Conservation (phyloP, 192 early-diverging fungal species). For the Backusella parvicylindrica region DNA sequence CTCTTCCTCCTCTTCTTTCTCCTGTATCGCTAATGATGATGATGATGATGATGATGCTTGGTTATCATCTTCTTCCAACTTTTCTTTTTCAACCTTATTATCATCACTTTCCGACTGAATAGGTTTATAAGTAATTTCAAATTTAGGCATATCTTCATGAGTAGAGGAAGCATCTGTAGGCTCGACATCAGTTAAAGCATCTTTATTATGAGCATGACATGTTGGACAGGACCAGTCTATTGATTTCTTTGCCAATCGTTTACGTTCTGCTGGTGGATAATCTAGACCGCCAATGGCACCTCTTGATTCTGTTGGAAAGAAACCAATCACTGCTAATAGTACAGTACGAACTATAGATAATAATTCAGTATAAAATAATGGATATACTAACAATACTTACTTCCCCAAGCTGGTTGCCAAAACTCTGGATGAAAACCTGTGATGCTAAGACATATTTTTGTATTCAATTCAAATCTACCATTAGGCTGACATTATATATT, state of each 20-base stretch:
- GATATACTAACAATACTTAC: slow-evolving; percentile 29
- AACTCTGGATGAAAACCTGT: slow-evolving; percentile 92
- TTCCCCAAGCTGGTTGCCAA: slow-evolving; percentile 98
- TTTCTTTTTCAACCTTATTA: not conserved
- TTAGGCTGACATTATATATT: too few species aligned
- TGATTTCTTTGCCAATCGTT: slow-evolving; percentile 50
- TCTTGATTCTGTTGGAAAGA: slow-evolving; percentile 85
- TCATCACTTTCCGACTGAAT: not conserved
- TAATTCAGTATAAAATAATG: not conserved
- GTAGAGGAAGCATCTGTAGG: not conserved
- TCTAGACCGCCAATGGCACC: slow-evolving; percentile 80
- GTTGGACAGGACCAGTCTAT: slow-evolving; percentile 35
- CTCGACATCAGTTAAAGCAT: slow-evolving; percentile 33
- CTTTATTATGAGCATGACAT: slow-evolving; percentile 32
- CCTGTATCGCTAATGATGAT: not conserved
- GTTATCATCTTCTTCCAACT: not conserved
- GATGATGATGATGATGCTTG: not conserved
- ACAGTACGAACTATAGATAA: slow-evolving; percentile 79
- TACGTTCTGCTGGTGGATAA: slow-evolving; percentile 63
- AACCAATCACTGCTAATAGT: slow-evolving; percentile 81
- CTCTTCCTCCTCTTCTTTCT: not conserved
- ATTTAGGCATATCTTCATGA: not conserved
- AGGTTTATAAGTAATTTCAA: slow-evolving; percentile 9
- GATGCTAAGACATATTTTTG: slow-evolving; percentile 93
- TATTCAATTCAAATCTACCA: slow-evolving; percentile 88